phyloP scores from a whole-genome alignment of 768 basidiomycete species.

The Phanerochaete sordida region DNA sequence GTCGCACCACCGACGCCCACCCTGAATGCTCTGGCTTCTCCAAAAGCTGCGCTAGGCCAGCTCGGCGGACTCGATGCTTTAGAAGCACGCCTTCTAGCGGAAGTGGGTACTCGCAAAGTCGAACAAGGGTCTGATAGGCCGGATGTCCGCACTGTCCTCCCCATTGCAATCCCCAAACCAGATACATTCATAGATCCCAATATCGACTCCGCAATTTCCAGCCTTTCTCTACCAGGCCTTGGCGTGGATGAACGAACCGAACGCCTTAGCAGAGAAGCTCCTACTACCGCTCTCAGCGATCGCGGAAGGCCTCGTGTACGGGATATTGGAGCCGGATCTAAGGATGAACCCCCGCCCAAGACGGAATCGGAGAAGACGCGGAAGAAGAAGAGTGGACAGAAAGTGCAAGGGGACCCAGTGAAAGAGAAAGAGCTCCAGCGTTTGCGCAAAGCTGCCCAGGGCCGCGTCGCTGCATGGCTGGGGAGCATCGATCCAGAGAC shows the following conservation, averaged over 20 bases:
- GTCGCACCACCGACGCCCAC: constrained; percentile 27
- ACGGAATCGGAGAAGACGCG: constrained; percentile 18
- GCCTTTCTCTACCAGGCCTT: constrained; percentile 36
- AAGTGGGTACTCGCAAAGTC: constrained; percentile 64
- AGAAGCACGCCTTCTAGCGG: constrained; percentile 61
- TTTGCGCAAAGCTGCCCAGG: constrained; percentile 51
- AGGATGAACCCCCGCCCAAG: background rate
- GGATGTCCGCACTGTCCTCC: constrained; percentile 36
- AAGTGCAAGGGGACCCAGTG: constrained; percentile 8
- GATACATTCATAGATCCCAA: constrained; percentile 20
- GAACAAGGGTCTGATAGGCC: constrained; percentile 26
- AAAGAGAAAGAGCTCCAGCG: constrained; percentile 36
- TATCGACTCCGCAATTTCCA: constrained; percentile 48
- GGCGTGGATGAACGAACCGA: constrained; percentile 19
- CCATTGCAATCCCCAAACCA: constrained; percentile 34
- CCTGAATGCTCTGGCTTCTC: constrained; percentile 27
- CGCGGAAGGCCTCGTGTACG: background rate
- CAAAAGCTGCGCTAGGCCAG: constrained; percentile 17
- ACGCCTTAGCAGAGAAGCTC: constrained; percentile 1
- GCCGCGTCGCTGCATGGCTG: constrained; percentile 76
- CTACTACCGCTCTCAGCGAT: background rate
- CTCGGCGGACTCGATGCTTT: constrained; percentile 53
- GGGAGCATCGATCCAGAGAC: constrained; percentile 58
- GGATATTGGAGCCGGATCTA: constrained; percentile 12
- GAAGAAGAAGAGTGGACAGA: constrained; percentile 19